These are phyloP conservation scores for Fusarium anguioides DNA, from an alignment of 2,329 filamentous ascomycete species.

Conservation along the genomic window DNA sequence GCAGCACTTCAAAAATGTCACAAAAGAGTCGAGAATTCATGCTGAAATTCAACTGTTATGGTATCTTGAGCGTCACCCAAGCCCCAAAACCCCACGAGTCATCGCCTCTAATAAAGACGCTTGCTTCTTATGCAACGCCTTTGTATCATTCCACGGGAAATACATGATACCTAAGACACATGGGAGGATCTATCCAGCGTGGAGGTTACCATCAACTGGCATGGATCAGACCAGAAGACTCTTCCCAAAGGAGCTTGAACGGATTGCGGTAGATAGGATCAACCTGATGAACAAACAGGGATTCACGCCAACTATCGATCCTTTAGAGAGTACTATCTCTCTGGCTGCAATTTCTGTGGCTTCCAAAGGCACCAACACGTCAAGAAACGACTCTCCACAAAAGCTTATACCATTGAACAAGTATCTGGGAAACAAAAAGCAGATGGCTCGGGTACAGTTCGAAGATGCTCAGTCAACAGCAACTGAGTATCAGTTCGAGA, in stretches of 20 bases:
- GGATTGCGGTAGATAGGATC: not conserved
- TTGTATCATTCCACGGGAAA: constrained; percentile 12
- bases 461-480: not conserved
- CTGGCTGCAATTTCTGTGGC: not conserved
- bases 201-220: constrained; percentile 16
- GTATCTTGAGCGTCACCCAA: constrained; percentile 18
- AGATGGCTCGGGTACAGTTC: not conserved
- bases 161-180: constrained; percentile 26
- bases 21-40: constrained; percentile 23
- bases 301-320: not conserved
- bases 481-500: not conserved
- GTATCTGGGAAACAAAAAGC: not conserved
- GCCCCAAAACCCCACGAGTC: constrained; percentile 19
- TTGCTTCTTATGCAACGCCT: constrained; percentile 37
- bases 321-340: constrained; percentile 19
- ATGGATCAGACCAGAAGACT: not conserved
- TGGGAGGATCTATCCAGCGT: constrained; percentile 36
- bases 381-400: not conserved
- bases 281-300: not conserved
- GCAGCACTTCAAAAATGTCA: not conserved
- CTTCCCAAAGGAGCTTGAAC: constrained; percentile 14
- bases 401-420: not conserved
- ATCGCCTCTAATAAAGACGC: constrained; percentile 39
- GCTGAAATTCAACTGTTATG: constrained; percentile 41
- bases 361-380: not conserved